Percentiles rank a stretch among this genome's conserved stretches.
Conservation (phyloP, 345 rosid species). For the Gossypium arboreum region DNA sequence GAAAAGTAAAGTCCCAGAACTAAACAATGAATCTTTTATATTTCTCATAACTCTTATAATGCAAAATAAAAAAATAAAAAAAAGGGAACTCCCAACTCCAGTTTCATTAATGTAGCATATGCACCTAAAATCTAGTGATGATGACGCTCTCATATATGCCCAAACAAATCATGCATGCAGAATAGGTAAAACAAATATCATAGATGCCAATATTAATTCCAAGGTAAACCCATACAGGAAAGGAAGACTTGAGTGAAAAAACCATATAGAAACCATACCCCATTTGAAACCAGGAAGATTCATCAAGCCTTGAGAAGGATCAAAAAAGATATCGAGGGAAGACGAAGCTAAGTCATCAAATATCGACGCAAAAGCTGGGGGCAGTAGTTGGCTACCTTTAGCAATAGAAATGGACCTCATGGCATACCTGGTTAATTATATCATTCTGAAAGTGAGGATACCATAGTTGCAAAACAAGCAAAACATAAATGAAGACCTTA, state of each 20-base stretch:
- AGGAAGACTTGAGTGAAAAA: not conserved
- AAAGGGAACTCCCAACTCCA: not conserved
- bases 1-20: not conserved
- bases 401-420: constrained; percentile 93
- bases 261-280: constrained; percentile 39
- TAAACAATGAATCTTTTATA: not conserved
- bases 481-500: constrained; percentile 26
- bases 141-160: not conserved
- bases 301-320: constrained; percentile 74
- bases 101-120: not conserved
- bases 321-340: constrained; percentile 91
- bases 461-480: constrained; percentile 14
- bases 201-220: constrained; percentile 7
- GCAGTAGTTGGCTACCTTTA: constrained; percentile 85
- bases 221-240: not conserved
- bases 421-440: constrained; percentile 59
- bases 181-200: not conserved
- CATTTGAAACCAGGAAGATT: constrained; percentile 75
- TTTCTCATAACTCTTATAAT: not conserved
- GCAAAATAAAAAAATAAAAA: not conserved
- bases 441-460: constrained; percentile 11
- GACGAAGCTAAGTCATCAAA: constrained; percentile 90
- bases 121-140: not conserved
- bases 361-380: constrained; percentile 78
- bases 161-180: not conserved